Conservation (phyloP, 805 yeast species). For the Metschnikowia shivogae region DNA sequence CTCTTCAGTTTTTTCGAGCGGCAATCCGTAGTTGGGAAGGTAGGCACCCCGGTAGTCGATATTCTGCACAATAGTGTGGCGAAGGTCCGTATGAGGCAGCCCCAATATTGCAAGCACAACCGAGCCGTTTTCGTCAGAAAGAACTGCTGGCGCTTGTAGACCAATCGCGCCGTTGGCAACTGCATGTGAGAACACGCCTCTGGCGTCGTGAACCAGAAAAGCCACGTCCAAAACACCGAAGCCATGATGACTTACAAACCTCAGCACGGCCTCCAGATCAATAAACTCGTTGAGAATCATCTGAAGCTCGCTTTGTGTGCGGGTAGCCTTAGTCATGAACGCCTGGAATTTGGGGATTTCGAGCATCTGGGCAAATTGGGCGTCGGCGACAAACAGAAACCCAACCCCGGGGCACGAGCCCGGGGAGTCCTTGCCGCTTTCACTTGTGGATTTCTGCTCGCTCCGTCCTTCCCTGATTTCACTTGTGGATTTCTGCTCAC, state of each 20-base stretch:
- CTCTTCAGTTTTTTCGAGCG: constrained; percentile 26
- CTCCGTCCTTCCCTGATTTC: no score
- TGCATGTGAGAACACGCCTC: constrained; percentile 43
- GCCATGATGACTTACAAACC: constrained; percentile 50
- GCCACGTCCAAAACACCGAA: constrained; percentile 80
- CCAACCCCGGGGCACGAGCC: no score
- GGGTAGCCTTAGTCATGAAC: background rate
- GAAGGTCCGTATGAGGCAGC: constrained; percentile 52
- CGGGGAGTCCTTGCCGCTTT: no score
- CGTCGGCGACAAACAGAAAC: background rate
- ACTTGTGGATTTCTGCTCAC: no score
- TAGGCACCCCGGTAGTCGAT: constrained; percentile 39
- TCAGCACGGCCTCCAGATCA: constrained; percentile 1
- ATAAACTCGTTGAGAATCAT: background rate
- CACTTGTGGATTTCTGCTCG: no score
- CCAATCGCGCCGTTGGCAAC: constrained; percentile 49
- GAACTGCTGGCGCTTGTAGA: constrained; percentile 22
- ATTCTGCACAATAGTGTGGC: constrained; percentile 64
- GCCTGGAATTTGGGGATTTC: constrained; percentile 1
- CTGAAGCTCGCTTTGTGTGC: background rate
- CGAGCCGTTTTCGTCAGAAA: constrained; percentile 46
- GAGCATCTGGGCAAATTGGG: constrained; percentile 1
- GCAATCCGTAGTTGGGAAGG: constrained; percentile 46
- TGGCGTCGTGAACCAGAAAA: constrained; percentile 54
- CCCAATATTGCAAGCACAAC: constrained; percentile 47